A percentile compares a stretch with the other conserved stretches of the same genome.
Conservation (phyloP, 495 filamentous ascomycete species). For the Penicillium coffeae region DNA sequence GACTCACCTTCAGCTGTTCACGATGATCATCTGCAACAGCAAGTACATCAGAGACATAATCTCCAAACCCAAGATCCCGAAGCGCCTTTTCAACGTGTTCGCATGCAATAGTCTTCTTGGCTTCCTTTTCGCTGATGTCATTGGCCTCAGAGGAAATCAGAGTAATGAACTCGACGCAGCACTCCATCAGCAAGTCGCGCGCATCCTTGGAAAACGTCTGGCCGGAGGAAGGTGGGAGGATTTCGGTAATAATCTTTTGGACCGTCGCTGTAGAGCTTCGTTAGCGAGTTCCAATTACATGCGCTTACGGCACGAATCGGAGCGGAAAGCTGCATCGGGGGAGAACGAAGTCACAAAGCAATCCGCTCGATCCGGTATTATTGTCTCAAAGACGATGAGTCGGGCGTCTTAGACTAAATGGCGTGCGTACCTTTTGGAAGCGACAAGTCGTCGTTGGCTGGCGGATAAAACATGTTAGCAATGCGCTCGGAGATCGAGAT, state of each 20-base stretch:
- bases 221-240: slow-evolving; percentile 67
- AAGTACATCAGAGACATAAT: slow-evolving; percentile 82
- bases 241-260: slow-evolving; percentile 95
- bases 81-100: slow-evolving; percentile 95
- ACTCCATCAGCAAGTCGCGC: slow-evolving; percentile 92
- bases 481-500: not conserved
- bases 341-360: no score
- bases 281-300: not conserved
- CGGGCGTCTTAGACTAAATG: no score
- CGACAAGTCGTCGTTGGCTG: slow-evolving; percentile 87
- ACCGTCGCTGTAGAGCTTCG: slow-evolving; percentile 69
- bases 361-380: no score
- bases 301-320: not conserved
- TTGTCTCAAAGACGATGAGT: no score
- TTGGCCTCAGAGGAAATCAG: slow-evolving; percentile 96
- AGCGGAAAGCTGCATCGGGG: no score
- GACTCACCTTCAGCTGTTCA: slow-evolving; percentile 78
- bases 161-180: slow-evolving; percentile 98
- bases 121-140: slow-evolving; percentile 95
- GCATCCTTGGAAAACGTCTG: slow-evolving; percentile 88
- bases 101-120: slow-evolving; percentile 96
- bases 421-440: slow-evolving; percentile 83
- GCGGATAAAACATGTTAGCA: slow-evolving; percentile 19
- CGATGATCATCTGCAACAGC: slow-evolving; percentile 89
- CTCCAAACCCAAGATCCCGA: slow-evolving; percentile 81